phyloP scores from a whole-genome alignment of 1,139 yeast species.

The Hanseniaspora uvarum region DNA sequence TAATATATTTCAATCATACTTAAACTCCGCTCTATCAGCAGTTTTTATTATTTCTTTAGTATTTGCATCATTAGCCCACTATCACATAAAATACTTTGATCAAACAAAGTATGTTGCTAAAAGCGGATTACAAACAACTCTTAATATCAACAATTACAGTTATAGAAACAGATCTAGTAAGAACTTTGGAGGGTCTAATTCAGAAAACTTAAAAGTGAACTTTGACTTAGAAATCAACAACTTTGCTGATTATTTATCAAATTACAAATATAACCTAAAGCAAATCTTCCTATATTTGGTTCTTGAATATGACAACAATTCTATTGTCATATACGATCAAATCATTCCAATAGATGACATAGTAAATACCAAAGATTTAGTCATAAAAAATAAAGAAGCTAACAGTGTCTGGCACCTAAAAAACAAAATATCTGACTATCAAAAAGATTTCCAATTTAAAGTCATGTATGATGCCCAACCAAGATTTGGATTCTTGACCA shows the following conservation, averaged over 20 bases:
- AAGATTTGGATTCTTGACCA: constrained; percentile 10
- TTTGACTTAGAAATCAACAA: constrained; percentile 11
- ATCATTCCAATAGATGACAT: constrained; percentile 7
- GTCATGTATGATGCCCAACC: constrained; percentile 15
- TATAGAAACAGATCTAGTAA: constrained; percentile 11
- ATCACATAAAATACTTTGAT: constrained; percentile 4
- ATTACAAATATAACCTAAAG: constrained; percentile 9
- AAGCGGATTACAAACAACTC: constrained; percentile 1
- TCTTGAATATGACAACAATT: constrained; percentile 5
- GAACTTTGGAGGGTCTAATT: constrained; percentile 13
- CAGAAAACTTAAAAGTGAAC: constrained; percentile 5
- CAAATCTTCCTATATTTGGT: constrained; percentile 14
- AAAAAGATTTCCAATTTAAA: constrained; percentile 8
- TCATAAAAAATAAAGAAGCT: constrained; percentile 2
- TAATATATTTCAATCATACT: background rate
- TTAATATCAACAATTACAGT: constrained; percentile 2
- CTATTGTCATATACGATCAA: constrained; percentile 5
- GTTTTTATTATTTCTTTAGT: background rate
- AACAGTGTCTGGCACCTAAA: constrained; percentile 15
- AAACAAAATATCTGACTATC: background rate
- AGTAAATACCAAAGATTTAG: background rate
- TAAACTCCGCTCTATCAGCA: constrained; percentile 1
- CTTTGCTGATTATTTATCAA: background rate
- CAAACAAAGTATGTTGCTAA: background rate
- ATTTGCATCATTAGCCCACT: constrained; percentile 5